A percentile compares a stretch with the other conserved stretches of the same genome.
Evolutionary conservation across 345 rosid genomes (phyloP).

Genomic region (Brassica rapa): DNA sequence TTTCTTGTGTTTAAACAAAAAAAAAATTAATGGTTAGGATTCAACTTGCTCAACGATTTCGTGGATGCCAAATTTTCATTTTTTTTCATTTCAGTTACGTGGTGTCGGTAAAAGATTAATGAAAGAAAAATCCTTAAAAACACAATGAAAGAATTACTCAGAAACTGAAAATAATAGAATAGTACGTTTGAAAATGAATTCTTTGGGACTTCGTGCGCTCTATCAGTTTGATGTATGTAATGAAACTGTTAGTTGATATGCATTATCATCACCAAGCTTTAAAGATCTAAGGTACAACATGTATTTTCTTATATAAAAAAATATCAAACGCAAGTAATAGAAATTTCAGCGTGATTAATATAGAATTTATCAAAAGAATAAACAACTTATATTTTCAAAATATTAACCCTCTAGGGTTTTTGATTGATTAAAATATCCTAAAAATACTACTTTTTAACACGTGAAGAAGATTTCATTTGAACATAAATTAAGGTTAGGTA

Average conservation of each 20-base stretch:
- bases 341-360: not conserved
- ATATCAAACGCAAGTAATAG: not conserved
- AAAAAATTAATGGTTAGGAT: conserved; percentile 6
- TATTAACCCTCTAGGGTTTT: not conserved
- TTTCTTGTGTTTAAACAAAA: conserved; percentile 3
- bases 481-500: not conserved
- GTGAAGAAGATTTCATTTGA: not conserved
- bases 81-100: not conserved
- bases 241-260: not conserved
- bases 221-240: not conserved
- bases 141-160: not conserved
- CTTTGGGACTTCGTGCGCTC: not conserved
- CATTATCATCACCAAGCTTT: not conserved
- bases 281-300: not conserved
- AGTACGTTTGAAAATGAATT: conserved; percentile 25
- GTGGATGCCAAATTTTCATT: conserved; percentile 13
- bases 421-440: not conserved
- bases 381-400: not conserved
- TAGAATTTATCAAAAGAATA: not conserved
- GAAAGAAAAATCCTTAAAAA: not conserved
- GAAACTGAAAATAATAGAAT: conserved; percentile 18
- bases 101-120: conserved; percentile 22
- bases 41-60: conserved; percentile 29
- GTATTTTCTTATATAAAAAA: not conserved
- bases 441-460: not conserved